Base-by-base conservation (phyloP, 2,329 filamentous ascomycete genomes). In the Trematosphaeria pertusa region DNA sequence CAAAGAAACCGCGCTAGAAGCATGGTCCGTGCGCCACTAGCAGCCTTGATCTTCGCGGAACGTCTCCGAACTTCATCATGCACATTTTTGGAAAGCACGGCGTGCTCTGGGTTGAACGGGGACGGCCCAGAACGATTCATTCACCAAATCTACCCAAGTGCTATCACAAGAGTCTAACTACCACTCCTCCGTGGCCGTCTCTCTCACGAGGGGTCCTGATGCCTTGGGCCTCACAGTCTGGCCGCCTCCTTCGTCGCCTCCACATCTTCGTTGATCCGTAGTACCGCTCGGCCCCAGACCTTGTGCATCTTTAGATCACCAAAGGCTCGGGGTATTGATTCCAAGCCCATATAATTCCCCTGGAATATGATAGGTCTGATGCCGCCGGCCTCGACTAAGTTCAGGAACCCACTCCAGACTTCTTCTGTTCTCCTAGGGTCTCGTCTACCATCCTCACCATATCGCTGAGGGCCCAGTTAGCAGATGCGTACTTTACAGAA, bases 221-320 rank as follows among this genome's bases (percentile, higher is more conserved):
- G n/a, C n/a, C n/a, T n/a, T n/a, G n/a, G n/a, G n/a, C n/a, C n/a
- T n/a, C n/a, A n/a, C n/a, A n/a, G n/a, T n/a, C n/a, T n/a, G n/a
- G n/a, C n/a, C n/a, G n/a, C n/a, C n/a, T n/a, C n/a, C n/a, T n/a
- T n/a, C n/a, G n/a, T n/a, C n/a, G n/a, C n/a, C n/a, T n/a, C n/a
- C n/a, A n/a, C n/a, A n/a, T n/a, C n/a, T 6, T 60, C 60, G 14
- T 62, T 61, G 14, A 80, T 65, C 32, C 67, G 72, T n/a, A 85
- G 65, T 0, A 85, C 73, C 5, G 81, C 79, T 56, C 85, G 83
- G 2, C 82, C 82, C 71, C 77, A 82, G 8, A 81, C 72, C 56
- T 75, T 81, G 28, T 79, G 72, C 6, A 69, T 61, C 3, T 72
- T 71, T 14, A 85, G 67, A 52, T 84, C 81, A 31, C 75, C 67